Conservation (phyloP, 805 yeast species). For the Candida oleophila region DNA sequence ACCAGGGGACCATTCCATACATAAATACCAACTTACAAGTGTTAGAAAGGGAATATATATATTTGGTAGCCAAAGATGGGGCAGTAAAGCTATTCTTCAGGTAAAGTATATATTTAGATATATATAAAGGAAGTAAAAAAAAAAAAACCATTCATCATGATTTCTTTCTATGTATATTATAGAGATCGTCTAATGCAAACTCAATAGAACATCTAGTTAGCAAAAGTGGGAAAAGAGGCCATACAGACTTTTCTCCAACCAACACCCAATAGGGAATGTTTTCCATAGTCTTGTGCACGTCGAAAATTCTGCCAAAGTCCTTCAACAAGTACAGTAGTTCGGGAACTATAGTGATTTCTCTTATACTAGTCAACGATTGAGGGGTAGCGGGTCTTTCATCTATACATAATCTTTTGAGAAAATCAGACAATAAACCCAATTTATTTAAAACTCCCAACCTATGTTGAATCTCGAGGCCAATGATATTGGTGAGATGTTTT, state of each 20-base stretch:
- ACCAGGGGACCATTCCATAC: constrained; percentile 52
- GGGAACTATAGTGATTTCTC: constrained; percentile 90
- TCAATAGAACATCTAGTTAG: constrained; percentile 90
- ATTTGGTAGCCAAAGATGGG: constrained; percentile 55
- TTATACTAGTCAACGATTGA: constrained; percentile 54
- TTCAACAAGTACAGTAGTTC: constrained; percentile 67
- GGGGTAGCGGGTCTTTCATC: constrained; percentile 81
- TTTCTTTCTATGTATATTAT: constrained; percentile 41
- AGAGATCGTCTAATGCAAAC: constrained; percentile 79
- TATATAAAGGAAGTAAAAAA: constrained; percentile 18
- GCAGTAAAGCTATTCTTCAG: constrained; percentile 44
- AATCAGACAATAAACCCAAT: constrained; percentile 68
- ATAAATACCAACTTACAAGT: constrained; percentile 22
- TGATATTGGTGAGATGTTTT: constrained; percentile 48
- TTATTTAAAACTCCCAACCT: constrained; percentile 77
- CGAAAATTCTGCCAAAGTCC: constrained; percentile 75
- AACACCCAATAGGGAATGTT: constrained; percentile 86
- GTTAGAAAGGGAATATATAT: constrained; percentile 63
- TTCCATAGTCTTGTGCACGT: constrained; percentile 64
- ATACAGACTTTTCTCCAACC: constrained; percentile 88
- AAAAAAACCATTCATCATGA: constrained; percentile 14
- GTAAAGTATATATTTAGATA: constrained; percentile 23
- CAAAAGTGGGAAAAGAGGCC: constrained; percentile 85
- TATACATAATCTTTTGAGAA: constrained; percentile 72
- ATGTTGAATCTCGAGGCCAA: constrained; percentile 80